Percentiles rank a stretch among this genome's conserved stretches.
Conservation (phyloP, 2,329 filamentous ascomycete genomes). For the Nemania bipapillata region DNA sequence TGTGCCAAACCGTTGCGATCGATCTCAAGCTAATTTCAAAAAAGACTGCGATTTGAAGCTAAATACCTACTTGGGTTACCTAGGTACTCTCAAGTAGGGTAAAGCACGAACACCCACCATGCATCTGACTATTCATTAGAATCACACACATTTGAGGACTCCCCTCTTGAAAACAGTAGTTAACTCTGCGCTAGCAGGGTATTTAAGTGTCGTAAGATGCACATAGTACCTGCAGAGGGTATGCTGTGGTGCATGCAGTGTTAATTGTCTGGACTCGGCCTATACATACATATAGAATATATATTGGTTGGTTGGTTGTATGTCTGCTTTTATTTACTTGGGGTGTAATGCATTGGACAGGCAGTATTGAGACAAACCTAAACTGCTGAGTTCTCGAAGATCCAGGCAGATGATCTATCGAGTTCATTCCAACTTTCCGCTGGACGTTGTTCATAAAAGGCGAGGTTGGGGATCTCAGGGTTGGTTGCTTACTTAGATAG, state of each 20-base stretch:
- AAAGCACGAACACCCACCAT: not conserved
- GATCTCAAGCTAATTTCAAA: not conserved
- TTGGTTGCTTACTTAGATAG: not conserved
- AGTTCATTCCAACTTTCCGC: not conserved
- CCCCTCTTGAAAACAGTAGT: not conserved
- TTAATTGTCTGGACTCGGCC: not conserved
- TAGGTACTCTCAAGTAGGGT: not conserved
- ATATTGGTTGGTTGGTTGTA: too few species aligned
- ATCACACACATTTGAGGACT: not conserved
- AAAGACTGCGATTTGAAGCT: not conserved
- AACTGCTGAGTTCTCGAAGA: not conserved
- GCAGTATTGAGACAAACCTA: not conserved
- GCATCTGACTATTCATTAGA: not conserved
- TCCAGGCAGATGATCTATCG: not conserved
- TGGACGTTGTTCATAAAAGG: not conserved
- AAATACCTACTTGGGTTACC: not conserved
- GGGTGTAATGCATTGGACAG: not conserved
- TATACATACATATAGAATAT: constrained; percentile 16
- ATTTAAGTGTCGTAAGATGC: not conserved
- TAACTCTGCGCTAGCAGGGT: not conserved
- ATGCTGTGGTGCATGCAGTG: constrained; percentile 23
- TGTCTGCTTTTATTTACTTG: not conserved
- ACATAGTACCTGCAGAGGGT: constrained; percentile 5
- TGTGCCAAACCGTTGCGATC: not conserved
- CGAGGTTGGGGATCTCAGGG: not conserved